These are phyloP conservation scores for Eimeria praecox DNA, from an alignment of 169 alveolate genomes.

Conservation along the genomic window DNA sequence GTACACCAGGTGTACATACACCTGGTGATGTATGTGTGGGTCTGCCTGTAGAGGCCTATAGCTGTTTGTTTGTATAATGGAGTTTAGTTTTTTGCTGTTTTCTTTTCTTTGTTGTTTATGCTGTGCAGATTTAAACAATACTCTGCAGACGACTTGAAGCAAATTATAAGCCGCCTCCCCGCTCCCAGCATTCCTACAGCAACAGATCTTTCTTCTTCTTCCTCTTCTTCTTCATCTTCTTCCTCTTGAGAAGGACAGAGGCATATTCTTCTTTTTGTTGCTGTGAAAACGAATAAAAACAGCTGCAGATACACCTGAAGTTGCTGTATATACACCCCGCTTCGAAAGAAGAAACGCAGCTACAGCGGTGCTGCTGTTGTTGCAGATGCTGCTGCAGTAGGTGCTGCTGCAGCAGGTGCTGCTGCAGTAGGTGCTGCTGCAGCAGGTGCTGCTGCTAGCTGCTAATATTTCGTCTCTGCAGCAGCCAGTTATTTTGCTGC, in stretches of 20 bases:
- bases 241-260: not conserved
- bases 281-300: too few relatives aligned
- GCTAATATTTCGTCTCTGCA: too few relatives aligned
- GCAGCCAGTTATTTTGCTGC: too few relatives aligned
- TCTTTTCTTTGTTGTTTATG: not conserved
- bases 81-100: not conserved
- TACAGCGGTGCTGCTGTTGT: not conserved
- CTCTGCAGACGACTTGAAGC: slow-evolving; percentile 73
- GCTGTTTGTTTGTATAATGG: not conserved
- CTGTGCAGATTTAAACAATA: slow-evolving; percentile 72
- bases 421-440: too few relatives aligned
- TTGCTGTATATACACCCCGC: too few relatives aligned
- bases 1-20: too few relatives aligned
- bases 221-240: not conserved
- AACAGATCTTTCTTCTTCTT: slow-evolving; percentile 66
- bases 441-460: too few relatives aligned
- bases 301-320: not conserved
- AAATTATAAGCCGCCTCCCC: slow-evolving; percentile 67
- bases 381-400: not conserved
- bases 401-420: not conserved
- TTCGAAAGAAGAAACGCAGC: too few relatives aligned
- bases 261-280: too few relatives aligned
- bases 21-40: not conserved
- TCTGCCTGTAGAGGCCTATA: not conserved
- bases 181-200: slow-evolving; percentile 79